phyloP scores from a whole-genome alignment of 805 yeast genomes.

The Debaryomyces castellii region DNA sequence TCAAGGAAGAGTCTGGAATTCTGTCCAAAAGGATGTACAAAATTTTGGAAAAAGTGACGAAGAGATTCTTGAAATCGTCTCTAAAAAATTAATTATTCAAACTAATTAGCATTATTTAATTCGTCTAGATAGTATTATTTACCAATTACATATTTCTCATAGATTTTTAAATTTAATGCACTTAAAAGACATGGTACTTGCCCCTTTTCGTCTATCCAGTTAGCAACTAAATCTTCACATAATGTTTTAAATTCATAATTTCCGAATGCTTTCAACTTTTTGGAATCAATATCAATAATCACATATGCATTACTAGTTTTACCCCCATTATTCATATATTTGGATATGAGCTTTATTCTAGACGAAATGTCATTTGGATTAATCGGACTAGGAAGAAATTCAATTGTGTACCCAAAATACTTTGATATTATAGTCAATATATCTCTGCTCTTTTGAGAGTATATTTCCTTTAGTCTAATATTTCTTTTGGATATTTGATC shows the following conservation, averaged over 20 bases:
- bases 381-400: constrained; percentile 51
- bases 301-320: constrained; percentile 43
- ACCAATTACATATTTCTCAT: constrained; percentile 37
- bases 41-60: constrained; percentile 41
- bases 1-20: constrained; percentile 63
- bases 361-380: constrained; percentile 47
- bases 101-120: constrained; percentile 3
- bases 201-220: constrained; percentile 67
- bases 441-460: constrained; percentile 65
- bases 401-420: constrained; percentile 71
- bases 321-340: constrained; percentile 27
- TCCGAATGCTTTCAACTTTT: constrained; percentile 54
- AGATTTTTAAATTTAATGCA: constrained; percentile 67
- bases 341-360: constrained; percentile 55
- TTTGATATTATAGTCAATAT: constrained; percentile 66
- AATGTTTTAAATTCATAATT: constrained; percentile 34
- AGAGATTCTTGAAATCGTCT: constrained; percentile 39
- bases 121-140: constrained; percentile 4
- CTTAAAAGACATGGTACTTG: constrained; percentile 79
- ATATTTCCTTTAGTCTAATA: constrained; percentile 55
- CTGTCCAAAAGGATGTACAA: constrained; percentile 45
- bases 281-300: constrained; percentile 55
- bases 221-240: constrained; percentile 52
- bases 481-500: constrained; percentile 52
- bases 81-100: constrained; percentile 14